Evolutionary conservation across 768 basidiomycete species (phyloP).

Genomic region (Pleurotus platypus): DNA sequence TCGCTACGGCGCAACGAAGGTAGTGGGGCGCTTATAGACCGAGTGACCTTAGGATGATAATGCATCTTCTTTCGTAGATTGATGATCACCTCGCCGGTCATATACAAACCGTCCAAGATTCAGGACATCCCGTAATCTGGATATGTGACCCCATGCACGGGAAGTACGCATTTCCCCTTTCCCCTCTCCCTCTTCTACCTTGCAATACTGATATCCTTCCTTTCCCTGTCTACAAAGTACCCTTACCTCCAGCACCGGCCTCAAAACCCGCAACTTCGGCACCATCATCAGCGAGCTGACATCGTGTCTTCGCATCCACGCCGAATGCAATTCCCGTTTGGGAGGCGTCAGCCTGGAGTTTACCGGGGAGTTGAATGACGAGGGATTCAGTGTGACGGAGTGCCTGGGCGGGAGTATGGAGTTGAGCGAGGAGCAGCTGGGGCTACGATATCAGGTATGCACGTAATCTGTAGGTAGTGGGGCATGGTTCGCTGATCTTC

Average conservation of each 20-base stretch:
- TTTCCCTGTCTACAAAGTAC: conserved; percentile 48
- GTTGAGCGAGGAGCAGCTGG: conserved; percentile 82
- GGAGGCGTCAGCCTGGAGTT: conserved; percentile 88
- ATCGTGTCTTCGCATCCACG: conserved; percentile 78
- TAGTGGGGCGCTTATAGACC: conserved; percentile 19
- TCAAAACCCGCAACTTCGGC: conserved; percentile 89
- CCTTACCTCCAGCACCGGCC: conserved; percentile 69
- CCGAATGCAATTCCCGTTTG: conserved; percentile 65
- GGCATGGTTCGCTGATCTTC: background rate
- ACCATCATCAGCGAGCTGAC: conserved; percentile 88
- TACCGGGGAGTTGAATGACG: conserved; percentile 86
- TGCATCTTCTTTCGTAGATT: conserved; percentile 42
- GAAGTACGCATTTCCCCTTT: conserved; percentile 61
- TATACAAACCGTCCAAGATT: conserved; percentile 74
- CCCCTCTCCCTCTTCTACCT: no score
- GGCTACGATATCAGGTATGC: conserved; percentile 81
- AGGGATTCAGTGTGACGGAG: conserved; percentile 95
- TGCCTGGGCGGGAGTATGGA: conserved; percentile 97
- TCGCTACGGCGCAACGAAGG: conserved; percentile 89
- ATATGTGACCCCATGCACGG: conserved; percentile 99
- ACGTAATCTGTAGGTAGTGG: no score
- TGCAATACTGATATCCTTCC: no score
- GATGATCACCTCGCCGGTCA: conserved; percentile 72
- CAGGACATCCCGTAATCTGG: conserved; percentile 89
- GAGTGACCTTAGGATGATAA: background rate